phyloP scores from a whole-genome alignment of 2,329 filamentous ascomycete genomes.

The Colletotrichum chlorophyti region DNA sequence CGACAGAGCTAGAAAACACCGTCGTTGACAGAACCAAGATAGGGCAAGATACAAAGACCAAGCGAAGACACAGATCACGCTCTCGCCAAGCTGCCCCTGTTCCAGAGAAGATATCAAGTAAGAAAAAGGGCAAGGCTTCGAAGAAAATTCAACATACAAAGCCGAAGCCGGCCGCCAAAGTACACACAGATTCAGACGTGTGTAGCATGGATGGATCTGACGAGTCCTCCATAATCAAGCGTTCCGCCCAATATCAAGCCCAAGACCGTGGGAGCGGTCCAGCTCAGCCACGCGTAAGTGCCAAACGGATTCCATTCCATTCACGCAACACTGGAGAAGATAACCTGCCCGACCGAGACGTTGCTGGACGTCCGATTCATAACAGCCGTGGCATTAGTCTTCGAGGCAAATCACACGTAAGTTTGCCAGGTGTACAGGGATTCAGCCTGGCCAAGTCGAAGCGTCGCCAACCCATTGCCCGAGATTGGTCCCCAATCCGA shows the following conservation, averaged over 20 bases:
- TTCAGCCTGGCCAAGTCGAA: slow-evolving; percentile 63
- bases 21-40: slow-evolving; percentile 22
- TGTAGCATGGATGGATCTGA: slow-evolving; percentile 25
- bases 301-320: slow-evolving; percentile 15
- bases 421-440: slow-evolving; percentile 53
- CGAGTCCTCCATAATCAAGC: slow-evolving; percentile 26
- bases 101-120: slow-evolving; percentile 26
- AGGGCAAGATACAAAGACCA: not conserved
- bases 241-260: slow-evolving; percentile 23
- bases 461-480: slow-evolving; percentile 69
- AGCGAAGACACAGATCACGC: not conserved
- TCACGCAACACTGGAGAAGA: slow-evolving; percentile 30
- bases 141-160: slow-evolving; percentile 2
- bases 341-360: slow-evolving; percentile 34
- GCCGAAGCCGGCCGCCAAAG: slow-evolving; percentile 7
- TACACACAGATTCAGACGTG: slow-evolving; percentile 2
- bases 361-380: slow-evolving; percentile 34
- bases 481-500: slow-evolving; percentile 72
- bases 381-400: slow-evolving; percentile 49
- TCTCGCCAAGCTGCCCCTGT: not conserved
- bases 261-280: slow-evolving; percentile 25
- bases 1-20: not conserved
- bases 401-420: slow-evolving; percentile 59
- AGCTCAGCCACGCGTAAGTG: slow-evolving; percentile 16
- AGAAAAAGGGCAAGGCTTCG: not conserved